Percentiles rank a stretch among this genome's conserved stretches.
These are phyloP conservation scores for Cercophora scortea DNA, from an alignment of 495 filamentous ascomycete genomes.

Conservation along the genomic window DNA sequence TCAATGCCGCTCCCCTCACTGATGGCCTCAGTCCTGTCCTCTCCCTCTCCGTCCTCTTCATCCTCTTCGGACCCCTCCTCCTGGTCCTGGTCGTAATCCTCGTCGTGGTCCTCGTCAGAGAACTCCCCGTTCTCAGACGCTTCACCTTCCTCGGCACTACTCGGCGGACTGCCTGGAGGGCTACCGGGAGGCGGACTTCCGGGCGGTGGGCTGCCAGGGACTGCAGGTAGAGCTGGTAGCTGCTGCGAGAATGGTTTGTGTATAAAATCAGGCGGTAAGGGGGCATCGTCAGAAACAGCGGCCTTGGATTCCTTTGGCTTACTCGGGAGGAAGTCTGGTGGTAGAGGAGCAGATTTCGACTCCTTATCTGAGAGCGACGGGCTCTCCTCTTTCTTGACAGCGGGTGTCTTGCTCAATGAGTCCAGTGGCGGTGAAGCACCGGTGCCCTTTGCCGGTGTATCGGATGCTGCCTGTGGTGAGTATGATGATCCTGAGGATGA, in stretches of 20 bases:
- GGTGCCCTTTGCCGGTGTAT: slow-evolving; percentile 16
- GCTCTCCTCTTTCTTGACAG: slow-evolving; percentile 4
- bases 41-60: slow-evolving; percentile 25
- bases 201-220: slow-evolving; percentile 4
- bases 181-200: too few relatives aligned
- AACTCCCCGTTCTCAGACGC: slow-evolving; percentile 12
- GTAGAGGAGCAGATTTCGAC: slow-evolving; percentile 11
- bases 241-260: slow-evolving; percentile 19
- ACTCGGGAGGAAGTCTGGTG: slow-evolving; percentile 12
- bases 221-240: slow-evolving; percentile 8
- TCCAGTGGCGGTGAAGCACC: slow-evolving; percentile 34
- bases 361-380: not conserved
- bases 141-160: slow-evolving; percentile 14
- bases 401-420: slow-evolving; percentile 17
- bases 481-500: slow-evolving; percentile 49
- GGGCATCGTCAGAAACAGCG: slow-evolving; percentile 10
- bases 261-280: slow-evolving; percentile 17
- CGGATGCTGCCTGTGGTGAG: slow-evolving; percentile 30
- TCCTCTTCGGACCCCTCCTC: slow-evolving; percentile 24
- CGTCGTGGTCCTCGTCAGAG: slow-evolving; percentile 23
- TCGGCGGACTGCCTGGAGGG: not conserved
- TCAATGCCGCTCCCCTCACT: slow-evolving; percentile 56
- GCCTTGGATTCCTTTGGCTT: slow-evolving; percentile 13
- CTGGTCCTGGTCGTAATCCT: slow-evolving; percentile 22
- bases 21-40: slow-evolving; percentile 34